Conservation (phyloP, 1,284 basidiomycete species). For the Mycena citricolor region DNA sequence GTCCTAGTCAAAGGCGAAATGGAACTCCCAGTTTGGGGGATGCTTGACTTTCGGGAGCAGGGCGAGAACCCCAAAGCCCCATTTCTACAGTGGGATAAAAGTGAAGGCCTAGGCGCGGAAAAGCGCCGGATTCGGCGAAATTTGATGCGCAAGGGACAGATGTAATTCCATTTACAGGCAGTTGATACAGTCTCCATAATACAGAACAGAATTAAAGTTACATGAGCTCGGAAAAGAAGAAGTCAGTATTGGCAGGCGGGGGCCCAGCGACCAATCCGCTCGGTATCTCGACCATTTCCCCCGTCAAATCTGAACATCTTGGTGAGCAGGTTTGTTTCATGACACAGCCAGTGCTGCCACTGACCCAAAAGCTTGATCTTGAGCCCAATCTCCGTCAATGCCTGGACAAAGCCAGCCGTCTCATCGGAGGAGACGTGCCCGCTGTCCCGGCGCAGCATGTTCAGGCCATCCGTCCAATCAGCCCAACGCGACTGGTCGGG, state of each 20-base stretch:
- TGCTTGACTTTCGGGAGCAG: slow-evolving; percentile 69
- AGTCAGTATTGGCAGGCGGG: slow-evolving; percentile 80
- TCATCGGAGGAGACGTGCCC: slow-evolving; percentile 83
- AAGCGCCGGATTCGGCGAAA: slow-evolving; percentile 79
- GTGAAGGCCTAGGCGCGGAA: slow-evolving; percentile 66
- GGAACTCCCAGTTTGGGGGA: slow-evolving; percentile 84
- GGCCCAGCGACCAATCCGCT: slow-evolving; percentile 67
- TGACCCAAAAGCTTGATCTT: slow-evolving; percentile 89
- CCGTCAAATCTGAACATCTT: slow-evolving; percentile 70
- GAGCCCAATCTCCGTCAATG: slow-evolving; percentile 89
- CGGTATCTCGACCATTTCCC: slow-evolving; percentile 91
- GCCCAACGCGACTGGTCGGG: slow-evolving; percentile 84
- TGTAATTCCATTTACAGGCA: slow-evolving; percentile 35
- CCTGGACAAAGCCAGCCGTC: slow-evolving; percentile 81
- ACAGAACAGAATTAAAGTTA: slow-evolving; percentile 23
- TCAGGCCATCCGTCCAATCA: slow-evolving; percentile 96
- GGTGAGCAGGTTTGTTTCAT: no score
- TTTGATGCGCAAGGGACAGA: slow-evolving; percentile 81
- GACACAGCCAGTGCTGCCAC: no score
- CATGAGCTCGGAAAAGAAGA: slow-evolving; percentile 77
- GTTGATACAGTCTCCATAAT: slow-evolving; percentile 11
- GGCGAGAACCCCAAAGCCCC: slow-evolving; percentile 61
- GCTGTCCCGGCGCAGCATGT: slow-evolving; percentile 79
- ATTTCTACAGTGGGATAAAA: slow-evolving; percentile 78
- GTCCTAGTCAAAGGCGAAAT: slow-evolving; percentile 82